Evolutionary conservation across 1,139 yeast genomes (phyloP).

Genomic region (Groenewaldozyma auringiensis): DNA sequence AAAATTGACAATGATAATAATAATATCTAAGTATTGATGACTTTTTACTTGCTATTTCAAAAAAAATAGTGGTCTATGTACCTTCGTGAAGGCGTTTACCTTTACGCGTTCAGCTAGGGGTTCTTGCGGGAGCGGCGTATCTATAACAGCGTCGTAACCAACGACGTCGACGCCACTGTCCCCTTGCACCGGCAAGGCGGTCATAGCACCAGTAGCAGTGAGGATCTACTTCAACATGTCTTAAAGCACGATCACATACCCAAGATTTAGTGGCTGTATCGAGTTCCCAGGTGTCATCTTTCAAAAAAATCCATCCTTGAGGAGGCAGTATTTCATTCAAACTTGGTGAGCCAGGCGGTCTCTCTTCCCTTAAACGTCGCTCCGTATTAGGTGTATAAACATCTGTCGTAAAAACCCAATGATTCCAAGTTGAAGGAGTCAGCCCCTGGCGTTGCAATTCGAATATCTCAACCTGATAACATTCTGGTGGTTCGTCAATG

Average conservation of each 20-base stretch:
- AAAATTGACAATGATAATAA: too few species aligned
- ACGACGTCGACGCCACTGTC: conserved; percentile 36
- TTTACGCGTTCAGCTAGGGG: conserved; percentile 1
- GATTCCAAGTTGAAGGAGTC: conserved; percentile 53
- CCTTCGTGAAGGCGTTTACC: too few species aligned
- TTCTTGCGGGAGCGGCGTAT: conserved; percentile 13
- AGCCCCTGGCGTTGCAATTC: conserved; percentile 65
- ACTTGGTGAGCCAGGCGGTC: conserved; percentile 58
- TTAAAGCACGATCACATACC: conserved; percentile 42
- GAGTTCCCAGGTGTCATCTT: conserved; percentile 57
- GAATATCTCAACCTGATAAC: conserved; percentile 56
- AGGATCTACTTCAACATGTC: conserved; percentile 28
- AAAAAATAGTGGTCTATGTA: too few species aligned
- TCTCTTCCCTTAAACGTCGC: conserved; percentile 47
- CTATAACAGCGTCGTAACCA: conserved; percentile 30
- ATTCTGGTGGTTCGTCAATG: conserved; percentile 60
- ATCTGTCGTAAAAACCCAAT: conserved; percentile 41
- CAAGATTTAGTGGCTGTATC: conserved; percentile 50
- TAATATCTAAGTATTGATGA: too few species aligned
- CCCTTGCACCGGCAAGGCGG: conserved; percentile 22
- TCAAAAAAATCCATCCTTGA: conserved; percentile 60
- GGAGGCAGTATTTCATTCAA: conserved; percentile 61
- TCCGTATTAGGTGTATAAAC: conserved; percentile 49
- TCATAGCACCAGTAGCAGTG: conserved; percentile 44
- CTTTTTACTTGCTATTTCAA: too few species aligned